Conservation (phyloP, 2,329 filamentous ascomycete genomes). For the Scedosporium dehoogii region DNA sequence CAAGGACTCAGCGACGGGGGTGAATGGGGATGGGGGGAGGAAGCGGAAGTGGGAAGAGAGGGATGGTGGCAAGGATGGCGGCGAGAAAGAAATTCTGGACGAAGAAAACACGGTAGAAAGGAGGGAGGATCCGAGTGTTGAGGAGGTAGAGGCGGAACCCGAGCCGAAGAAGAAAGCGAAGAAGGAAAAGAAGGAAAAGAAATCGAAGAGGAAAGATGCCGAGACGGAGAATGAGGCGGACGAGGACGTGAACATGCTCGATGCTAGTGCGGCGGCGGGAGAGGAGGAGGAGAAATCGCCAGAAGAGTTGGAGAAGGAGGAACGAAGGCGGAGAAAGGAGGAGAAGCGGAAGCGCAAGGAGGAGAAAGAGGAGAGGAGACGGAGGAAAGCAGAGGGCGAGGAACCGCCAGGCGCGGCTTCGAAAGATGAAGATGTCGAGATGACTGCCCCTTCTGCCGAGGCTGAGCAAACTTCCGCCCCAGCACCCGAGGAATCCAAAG, state of each 20-base stretch:
- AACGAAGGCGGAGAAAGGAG: slow-evolving; percentile 6
- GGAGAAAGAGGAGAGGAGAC: slow-evolving; percentile 8
- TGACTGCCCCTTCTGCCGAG: neutral
- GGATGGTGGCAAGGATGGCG: slow-evolving; percentile 21
- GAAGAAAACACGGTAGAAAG: slow-evolving; percentile 6
- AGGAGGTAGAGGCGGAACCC: neutral
- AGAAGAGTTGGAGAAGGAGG: slow-evolving; percentile 9
- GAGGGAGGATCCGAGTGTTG: slow-evolving; percentile 14
- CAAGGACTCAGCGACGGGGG: slow-evolving; percentile 9
- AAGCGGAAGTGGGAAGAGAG: slow-evolving; percentile 14
- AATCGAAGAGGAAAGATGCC: slow-evolving; percentile 13
- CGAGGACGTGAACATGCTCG: neutral
- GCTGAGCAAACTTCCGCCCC: too few relatives aligned
- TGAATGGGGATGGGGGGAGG: slow-evolving; percentile 13
- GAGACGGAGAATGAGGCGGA: slow-evolving; percentile 4
- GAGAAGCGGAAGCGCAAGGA: slow-evolving; percentile 10
- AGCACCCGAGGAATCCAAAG: slow-evolving; percentile 2
- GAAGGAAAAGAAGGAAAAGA: slow-evolving; percentile 13
- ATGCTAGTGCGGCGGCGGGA: slow-evolving; percentile 9
- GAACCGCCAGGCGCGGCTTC: neutral
- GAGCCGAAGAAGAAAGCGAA: slow-evolving; percentile 12
- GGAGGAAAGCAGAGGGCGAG: neutral
- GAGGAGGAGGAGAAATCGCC: slow-evolving; percentile 13
- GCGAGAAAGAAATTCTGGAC: slow-evolving; percentile 18
- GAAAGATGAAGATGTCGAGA: neutral